phyloP scores from a whole-genome alignment of 106 monocot species.

The Ottelia alismoides region DNA sequence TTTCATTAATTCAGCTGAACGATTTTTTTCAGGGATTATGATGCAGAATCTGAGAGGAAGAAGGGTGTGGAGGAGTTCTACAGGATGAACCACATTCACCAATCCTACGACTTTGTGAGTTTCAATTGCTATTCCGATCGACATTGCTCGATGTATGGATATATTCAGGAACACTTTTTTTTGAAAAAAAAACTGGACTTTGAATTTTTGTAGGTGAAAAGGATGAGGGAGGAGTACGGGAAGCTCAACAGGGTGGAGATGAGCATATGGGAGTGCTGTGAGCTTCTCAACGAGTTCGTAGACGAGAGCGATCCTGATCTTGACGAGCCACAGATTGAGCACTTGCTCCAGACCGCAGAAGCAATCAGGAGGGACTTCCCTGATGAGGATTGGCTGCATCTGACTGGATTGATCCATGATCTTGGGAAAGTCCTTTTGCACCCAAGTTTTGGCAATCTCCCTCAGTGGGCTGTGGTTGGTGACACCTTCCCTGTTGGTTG shows the following conservation, averaged over 20 bases:
- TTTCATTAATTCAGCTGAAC: too few relatives aligned
- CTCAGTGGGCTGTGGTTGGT: constrained; percentile 91
- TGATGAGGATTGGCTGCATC: constrained; percentile 69
- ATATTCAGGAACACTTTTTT: too few relatives aligned
- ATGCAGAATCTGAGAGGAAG: constrained; percentile 38
- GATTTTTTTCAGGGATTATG: constrained; percentile 28
- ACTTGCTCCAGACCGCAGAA: constrained; percentile 74
- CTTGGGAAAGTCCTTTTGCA: constrained; percentile 93
- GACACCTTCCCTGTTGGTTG: constrained; percentile 92
- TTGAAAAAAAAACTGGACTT: too few relatives aligned
- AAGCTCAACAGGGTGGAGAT: constrained; percentile 52
- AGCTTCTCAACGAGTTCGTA: constrained; percentile 60
- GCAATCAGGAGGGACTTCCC: constrained; percentile 71
- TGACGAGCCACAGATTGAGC: constrained; percentile 84
- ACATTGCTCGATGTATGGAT: too few relatives aligned
- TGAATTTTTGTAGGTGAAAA: constrained; percentile 58
- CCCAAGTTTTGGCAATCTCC: constrained; percentile 61
- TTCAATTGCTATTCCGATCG: too few relatives aligned
- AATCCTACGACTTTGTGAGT: constrained; percentile 49
- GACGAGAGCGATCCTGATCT: constrained; percentile 81
- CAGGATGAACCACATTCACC: constrained; percentile 36
- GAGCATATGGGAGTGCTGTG: constrained; percentile 78
- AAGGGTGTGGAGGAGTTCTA: constrained; percentile 58
- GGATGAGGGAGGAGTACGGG: constrained; percentile 55
- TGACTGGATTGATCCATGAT: constrained; percentile 75